Conservation (phyloP, 2,329 filamentous ascomycete species). For the Trichoderma sp. region DNA sequence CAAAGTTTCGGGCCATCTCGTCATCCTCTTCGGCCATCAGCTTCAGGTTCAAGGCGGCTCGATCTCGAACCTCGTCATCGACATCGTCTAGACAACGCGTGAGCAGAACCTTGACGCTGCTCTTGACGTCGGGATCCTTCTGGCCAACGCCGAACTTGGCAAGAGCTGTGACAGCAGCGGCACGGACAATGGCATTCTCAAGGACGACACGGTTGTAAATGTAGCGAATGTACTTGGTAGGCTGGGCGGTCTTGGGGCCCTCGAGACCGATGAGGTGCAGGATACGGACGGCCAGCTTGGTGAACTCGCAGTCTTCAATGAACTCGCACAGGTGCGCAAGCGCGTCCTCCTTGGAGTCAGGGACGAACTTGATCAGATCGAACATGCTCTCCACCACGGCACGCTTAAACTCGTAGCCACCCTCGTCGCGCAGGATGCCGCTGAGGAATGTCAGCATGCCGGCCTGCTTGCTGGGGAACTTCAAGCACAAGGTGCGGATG, state of each 20-base stretch:
- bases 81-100: slow-evolving; percentile 94
- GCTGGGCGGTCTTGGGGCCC: slow-evolving; percentile 91
- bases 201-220: slow-evolving; percentile 98
- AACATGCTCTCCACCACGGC: slow-evolving; percentile 99
- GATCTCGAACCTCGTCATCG: slow-evolving; percentile 95
- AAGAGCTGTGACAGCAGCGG: slow-evolving; percentile 90
- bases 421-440: slow-evolving; percentile 94
- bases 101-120: slow-evolving; percentile 88
- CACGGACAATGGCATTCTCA: slow-evolving; percentile 94
- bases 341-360: slow-evolving; percentile 78
- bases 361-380: slow-evolving; percentile 97
- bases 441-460: slow-evolving; percentile 97
- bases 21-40: slow-evolving; percentile 93
- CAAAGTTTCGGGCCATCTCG: slow-evolving; percentile 80
- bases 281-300: slow-evolving; percentile 93
- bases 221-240: slow-evolving; percentile 98
- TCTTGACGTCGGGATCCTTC: slow-evolving; percentile 94
- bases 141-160: slow-evolving; percentile 98
- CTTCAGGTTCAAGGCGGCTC: slow-evolving; percentile 87
- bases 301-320: slow-evolving; percentile 99
- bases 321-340: slow-evolving; percentile 97
- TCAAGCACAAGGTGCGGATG: slow-evolving; percentile 92
- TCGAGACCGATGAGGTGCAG: slow-evolving; percentile 91
- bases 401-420: slow-evolving; percentile 97
- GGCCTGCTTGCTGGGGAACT: slow-evolving; percentile 97